phyloP scores from a whole-genome alignment of 2,329 filamentous ascomycete species.

The Aspergillus fumigatiaffinis region DNA sequence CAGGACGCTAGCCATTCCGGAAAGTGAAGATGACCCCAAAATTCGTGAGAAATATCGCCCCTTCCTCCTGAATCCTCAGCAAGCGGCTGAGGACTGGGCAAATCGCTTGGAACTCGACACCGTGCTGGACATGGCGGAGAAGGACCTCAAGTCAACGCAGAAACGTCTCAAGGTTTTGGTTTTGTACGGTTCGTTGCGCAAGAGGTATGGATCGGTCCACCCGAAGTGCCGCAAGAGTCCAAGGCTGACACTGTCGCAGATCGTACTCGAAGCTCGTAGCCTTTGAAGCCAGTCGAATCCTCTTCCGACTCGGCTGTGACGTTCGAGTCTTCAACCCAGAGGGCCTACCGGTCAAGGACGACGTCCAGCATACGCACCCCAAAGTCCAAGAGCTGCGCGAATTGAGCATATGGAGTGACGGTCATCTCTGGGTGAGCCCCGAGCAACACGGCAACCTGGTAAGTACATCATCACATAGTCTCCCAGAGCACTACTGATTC shows the following conservation, averaged over 20 bases:
- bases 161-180: constrained; percentile 55
- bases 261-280: constrained; percentile 61
- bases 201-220: background rate
- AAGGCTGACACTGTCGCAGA: constrained; percentile 42
- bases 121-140: constrained; percentile 48
- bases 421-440: constrained; percentile 62
- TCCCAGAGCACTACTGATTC: background rate
- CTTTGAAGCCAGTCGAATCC: constrained; percentile 57
- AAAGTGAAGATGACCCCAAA: constrained; percentile 45
- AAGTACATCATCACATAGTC: constrained; percentile 13
- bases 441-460: constrained; percentile 65
- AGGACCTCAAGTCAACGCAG: constrained; percentile 39
- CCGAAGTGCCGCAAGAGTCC: no score
- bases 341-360: constrained; percentile 61
- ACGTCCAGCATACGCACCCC: constrained; percentile 52
- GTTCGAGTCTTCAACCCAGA: constrained; percentile 60
- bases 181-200: constrained; percentile 46
- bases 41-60: constrained; percentile 52
- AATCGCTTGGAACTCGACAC: constrained; percentile 53
- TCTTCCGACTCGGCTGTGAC: constrained; percentile 63
- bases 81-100: constrained; percentile 52
- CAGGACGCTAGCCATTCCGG: constrained; percentile 42
- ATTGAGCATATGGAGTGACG: constrained; percentile 62
- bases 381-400: constrained; percentile 62
- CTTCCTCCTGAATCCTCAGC: constrained; percentile 44